Conservation (phyloP, 1,284 basidiomycete species). For the Ustilago nuda region DNA sequence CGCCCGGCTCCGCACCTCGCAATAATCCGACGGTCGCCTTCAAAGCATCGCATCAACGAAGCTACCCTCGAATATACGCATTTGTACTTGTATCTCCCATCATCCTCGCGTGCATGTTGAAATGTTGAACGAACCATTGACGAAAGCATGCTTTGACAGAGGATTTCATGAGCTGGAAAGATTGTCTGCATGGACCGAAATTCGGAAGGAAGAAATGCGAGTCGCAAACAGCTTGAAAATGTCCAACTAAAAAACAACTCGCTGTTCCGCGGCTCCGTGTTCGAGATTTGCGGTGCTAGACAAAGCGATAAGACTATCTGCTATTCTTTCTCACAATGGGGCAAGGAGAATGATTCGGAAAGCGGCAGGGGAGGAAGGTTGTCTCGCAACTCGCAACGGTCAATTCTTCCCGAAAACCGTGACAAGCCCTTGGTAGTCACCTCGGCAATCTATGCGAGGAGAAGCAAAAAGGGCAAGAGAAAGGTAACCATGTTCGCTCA, state of each 20-base stretch:
- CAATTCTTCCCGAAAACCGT: background rate
- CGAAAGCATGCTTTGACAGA: background rate
- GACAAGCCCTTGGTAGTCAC: conserved; percentile 11
- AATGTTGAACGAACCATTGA: conserved; percentile 9
- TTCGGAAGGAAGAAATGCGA: background rate
- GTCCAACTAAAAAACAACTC: background rate
- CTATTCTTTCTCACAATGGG: background rate
- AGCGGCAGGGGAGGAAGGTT: background rate
- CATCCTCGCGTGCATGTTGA: background rate
- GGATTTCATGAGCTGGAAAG: background rate
- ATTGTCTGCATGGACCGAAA: background rate
- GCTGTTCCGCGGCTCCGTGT: background rate
- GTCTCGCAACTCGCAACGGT: conserved; percentile 7
- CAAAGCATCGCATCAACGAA: background rate
- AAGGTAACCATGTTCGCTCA: conserved; percentile 6
- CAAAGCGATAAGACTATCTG: no score
- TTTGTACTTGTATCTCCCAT: conserved; percentile 34
- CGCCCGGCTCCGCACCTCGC: background rate
- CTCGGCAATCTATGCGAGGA: conserved; percentile 16
- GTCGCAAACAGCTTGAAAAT: background rate
- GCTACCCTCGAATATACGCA: background rate
- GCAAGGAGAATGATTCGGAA: background rate
- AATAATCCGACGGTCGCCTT: background rate
- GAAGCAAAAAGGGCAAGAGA: background rate
- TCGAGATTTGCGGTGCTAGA: background rate